Evolutionary conservation across 805 yeast species (phyloP).

Genomic region (Starmera pachycereana): DNA sequence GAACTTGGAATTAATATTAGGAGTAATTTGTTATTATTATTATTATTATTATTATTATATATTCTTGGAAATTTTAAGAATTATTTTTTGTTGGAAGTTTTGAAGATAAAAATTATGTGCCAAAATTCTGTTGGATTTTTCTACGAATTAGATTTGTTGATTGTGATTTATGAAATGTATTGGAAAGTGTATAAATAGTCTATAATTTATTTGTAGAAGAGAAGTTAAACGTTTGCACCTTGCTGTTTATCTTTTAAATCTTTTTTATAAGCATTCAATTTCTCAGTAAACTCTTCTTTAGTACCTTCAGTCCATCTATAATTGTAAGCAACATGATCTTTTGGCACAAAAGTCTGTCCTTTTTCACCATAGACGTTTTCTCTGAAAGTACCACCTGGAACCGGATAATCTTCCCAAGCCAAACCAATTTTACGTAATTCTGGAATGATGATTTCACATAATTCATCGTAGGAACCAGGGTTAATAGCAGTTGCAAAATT

Average conservation of each 20-base stretch:
- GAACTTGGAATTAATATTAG: too few relatives aligned
- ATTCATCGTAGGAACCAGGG: conserved; percentile 30
- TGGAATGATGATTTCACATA: conserved; percentile 26
- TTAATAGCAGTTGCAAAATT: conserved; percentile 27
- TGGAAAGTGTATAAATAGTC: too few relatives aligned
- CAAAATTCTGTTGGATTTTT: too few relatives aligned
- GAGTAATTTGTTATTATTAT: too few relatives aligned
- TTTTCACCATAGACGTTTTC: conserved; percentile 1
- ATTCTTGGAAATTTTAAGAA: too few relatives aligned
- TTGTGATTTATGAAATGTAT: too few relatives aligned
- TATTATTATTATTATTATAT: too few relatives aligned
- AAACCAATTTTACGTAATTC: conserved; percentile 24
- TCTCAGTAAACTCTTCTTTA: not conserved
- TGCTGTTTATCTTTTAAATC: not conserved
- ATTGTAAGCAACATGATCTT: conserved; percentile 1
- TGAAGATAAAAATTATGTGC: too few relatives aligned
- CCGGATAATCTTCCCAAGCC: conserved; percentile 26
- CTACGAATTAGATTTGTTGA: too few relatives aligned
- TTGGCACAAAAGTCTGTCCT: not conserved
- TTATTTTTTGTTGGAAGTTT: too few relatives aligned
- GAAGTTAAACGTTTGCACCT: not conserved
- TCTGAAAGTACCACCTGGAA: conserved; percentile 1
- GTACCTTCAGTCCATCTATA: conserved; percentile 1
- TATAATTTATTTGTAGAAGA: too few relatives aligned
- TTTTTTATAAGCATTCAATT: not conserved